A percentile compares a stretch with the other conserved stretches of the same genome.
phyloP scores from a whole-genome alignment of 2,329 filamentous ascomycete species.

The Aspergillus ochraceoroseus region DNA sequence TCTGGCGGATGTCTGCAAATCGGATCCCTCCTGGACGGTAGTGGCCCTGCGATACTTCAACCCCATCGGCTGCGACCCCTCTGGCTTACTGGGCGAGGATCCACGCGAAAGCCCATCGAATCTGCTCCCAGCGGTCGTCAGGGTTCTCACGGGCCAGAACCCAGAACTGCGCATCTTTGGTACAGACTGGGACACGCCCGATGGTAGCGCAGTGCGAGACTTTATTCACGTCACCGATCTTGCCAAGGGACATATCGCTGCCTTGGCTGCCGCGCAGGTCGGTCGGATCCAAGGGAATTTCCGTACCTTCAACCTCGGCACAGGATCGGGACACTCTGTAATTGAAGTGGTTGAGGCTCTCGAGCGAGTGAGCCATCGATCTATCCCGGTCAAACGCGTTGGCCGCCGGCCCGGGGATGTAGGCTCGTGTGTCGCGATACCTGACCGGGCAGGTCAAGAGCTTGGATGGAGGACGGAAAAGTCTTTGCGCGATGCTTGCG shows the following conservation, averaged over 20 bases:
- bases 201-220: constrained; percentile 61
- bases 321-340: constrained; percentile 34
- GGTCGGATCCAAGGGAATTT: constrained; percentile 34
- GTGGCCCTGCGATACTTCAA: constrained; percentile 63
- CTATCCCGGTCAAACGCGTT: constrained; percentile 27
- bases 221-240: constrained; percentile 64
- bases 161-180: constrained; percentile 56
- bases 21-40: constrained; percentile 58
- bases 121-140: constrained; percentile 58
- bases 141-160: constrained; percentile 53
- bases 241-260: constrained; percentile 57
- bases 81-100: constrained; percentile 60
- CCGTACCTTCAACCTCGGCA: constrained; percentile 38
- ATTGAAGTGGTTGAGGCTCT: constrained; percentile 33
- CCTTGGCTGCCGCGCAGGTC: constrained; percentile 41
- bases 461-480: constrained; percentile 42
- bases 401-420: constrained; percentile 35
- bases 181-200: constrained; percentile 58
- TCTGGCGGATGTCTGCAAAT: constrained; percentile 54
- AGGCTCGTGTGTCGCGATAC: constrained; percentile 34
- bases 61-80: constrained; percentile 61
- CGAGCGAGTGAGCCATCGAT: constrained; percentile 26
- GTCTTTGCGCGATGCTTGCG: constrained; percentile 33
- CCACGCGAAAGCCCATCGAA: constrained; percentile 58
- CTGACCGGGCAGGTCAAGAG: constrained; percentile 47